These are phyloP conservation scores for Pseudonitzschia multiseries DNA, from an alignment of 108 stramenopile genomes.

Conservation along the genomic window DNA sequence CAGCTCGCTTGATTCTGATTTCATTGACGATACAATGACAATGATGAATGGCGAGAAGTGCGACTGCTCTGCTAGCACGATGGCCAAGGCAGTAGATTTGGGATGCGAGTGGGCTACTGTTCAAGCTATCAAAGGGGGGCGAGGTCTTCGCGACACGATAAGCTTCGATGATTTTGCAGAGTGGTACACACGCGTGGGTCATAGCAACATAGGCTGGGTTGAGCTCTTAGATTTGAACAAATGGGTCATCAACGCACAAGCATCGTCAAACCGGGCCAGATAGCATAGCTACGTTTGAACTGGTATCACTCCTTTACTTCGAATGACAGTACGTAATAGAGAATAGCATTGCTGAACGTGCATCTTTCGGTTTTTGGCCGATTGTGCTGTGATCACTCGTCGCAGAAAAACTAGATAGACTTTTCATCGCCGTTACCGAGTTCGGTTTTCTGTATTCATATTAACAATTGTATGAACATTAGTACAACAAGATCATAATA, in stretches of 20 bases:
- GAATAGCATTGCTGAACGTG: neutral
- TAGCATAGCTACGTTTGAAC: slow-evolving; percentile 3
- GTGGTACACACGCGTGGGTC: slow-evolving; percentile 88
- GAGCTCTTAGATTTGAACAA: slow-evolving; percentile 86
- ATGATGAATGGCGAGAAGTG: slow-evolving; percentile 47
- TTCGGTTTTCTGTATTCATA: too few species aligned
- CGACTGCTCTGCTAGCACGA: slow-evolving; percentile 38
- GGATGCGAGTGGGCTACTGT: slow-evolving; percentile 77
- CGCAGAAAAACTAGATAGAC: too few species aligned
- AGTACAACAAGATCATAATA: too few species aligned
- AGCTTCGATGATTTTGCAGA: slow-evolving; percentile 90
- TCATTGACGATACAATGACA: slow-evolving; percentile 39
- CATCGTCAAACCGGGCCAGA: neutral
- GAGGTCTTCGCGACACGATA: slow-evolving; percentile 41
- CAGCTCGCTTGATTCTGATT: slow-evolving; percentile 37
- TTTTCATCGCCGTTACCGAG: too few species aligned
- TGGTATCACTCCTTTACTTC: neutral
- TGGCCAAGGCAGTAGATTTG: slow-evolving; percentile 66
- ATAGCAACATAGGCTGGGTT: slow-evolving; percentile 83
- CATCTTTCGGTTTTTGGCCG: too few species aligned
- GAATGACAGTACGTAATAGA: neutral
- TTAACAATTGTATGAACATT: too few species aligned
- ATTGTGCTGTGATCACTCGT: too few species aligned
- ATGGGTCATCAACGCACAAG: slow-evolving; percentile 49
- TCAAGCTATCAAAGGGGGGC: slow-evolving; percentile 55